Evolutionary conservation across 2,329 filamentous ascomycete genomes (phyloP).

Genomic region (Pestalotiopsis sp.): DNA sequence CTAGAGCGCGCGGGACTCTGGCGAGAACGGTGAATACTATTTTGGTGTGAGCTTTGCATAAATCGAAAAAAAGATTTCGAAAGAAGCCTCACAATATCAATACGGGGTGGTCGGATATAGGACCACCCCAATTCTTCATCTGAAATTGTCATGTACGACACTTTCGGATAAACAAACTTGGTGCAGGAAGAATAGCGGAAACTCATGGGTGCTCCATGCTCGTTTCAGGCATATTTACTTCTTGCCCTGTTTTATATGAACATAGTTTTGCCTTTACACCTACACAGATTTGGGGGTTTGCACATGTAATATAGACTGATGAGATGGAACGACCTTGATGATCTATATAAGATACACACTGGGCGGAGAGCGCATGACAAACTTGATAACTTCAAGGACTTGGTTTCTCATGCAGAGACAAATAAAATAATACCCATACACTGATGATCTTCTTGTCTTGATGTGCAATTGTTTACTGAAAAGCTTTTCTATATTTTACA

Average conservation of each 20-base stretch:
- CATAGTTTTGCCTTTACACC: background rate
- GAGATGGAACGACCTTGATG: slow-evolving; percentile 12
- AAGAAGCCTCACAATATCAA: background rate
- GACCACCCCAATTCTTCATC: background rate
- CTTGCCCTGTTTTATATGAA: background rate
- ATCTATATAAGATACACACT: slow-evolving; percentile 5
- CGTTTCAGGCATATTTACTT: background rate
- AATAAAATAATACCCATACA: background rate
- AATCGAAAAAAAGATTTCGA: background rate
- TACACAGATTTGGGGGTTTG: background rate
- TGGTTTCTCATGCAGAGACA: background rate
- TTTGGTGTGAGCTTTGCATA: slow-evolving; percentile 2
- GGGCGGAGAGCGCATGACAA: background rate
- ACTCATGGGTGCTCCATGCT: background rate
- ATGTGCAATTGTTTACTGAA: background rate
- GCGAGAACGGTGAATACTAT: slow-evolving; percentile 1
- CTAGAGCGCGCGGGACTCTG: slow-evolving; percentile 32
- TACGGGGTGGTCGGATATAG: background rate
- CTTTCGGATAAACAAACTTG: background rate
- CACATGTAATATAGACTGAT: slow-evolving; percentile 11
- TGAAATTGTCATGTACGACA: background rate
- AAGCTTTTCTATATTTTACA: background rate
- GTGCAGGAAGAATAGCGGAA: background rate
- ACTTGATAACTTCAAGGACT: background rate
- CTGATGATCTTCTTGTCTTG: background rate